Evolutionary conservation across 1,284 basidiomycete species (phyloP), one percentile per base, ranked within the genome.

Genomic region (Ustilago curta): DNA sequence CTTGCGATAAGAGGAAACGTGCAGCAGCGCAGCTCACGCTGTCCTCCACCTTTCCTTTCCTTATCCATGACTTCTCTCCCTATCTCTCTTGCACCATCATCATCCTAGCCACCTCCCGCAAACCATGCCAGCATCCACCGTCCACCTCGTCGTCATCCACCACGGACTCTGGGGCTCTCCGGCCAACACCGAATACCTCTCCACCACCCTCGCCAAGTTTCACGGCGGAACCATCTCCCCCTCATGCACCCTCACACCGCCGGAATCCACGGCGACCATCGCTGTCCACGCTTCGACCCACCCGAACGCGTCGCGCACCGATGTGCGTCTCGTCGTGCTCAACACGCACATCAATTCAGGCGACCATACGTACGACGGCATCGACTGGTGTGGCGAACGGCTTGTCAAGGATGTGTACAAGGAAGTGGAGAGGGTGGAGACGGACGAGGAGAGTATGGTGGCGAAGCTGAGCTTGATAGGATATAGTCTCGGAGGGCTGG

Each of bases 111-210:
- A 8, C 45, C 21, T 12, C 45, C 35, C 35, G 3, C 14, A 3
- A n/a, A 23, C 49, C 3, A 70, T 70, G 68, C 48, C 53, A 39
- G 35, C 60, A 0, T n/a, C 50, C 19, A 64, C 48, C 27, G 74
- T 85, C 12, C 91, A 91, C 77, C 87, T 92, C 12, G 87, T 91
- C 18, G 90, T 93, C 29, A 88, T 92, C 61, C 88, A 92, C 43
- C 92, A 93, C 78, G 93, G 93, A 39, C 92, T 94, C 89, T 94
- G 92, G 92, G 92, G 93, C 2, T 88, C 90, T 74, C 90, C 92
- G 0, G 54, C 59, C 43, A 88, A 91, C 79, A 86, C 90, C 12
- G 83, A 85, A 0, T 85, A 87, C 68, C 85, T 88, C 82, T 79
- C 86, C 52, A 86, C 87, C 48, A 86, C 87, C n/a, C 81, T 83